Base-by-base conservation (phyloP, 345 rosid genomes). In the Salix purpurea region DNA sequence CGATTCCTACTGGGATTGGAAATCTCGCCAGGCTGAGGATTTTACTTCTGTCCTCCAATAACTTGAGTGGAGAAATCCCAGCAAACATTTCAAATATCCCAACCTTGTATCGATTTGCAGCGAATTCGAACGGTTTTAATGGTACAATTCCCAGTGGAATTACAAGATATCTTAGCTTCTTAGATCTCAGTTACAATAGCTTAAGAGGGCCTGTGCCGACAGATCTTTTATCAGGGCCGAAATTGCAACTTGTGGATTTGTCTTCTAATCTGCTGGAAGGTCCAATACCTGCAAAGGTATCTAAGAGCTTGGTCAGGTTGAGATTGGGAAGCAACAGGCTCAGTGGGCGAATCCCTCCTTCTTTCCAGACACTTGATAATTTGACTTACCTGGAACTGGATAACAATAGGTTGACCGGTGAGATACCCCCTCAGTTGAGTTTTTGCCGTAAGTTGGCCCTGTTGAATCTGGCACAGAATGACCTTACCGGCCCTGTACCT, bases 371-470 rank as follows among this genome's bases (percentile, higher is more conserved):
- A 40, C 85, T 76, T 23, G 12, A 28, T 52, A 75, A 30, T 0
- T 85, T 92, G 81, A 87, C 75, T 14, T 92, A 91, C 81, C 80
- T 94, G 84, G 94, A 92, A 81, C 75, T 89, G 84, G 97, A 90
- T 7, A 85, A 88, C 83, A 94, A 94, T 79, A 15, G 32, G 70
- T 85, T 94, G 78, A 74, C 79, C 6, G 85, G 90, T 65, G 24
- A 0, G 36, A 81, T 94, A 78, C 93, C 96, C 58, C 40, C 14
- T 7, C 79, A 78, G 75, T 70, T 90, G 54, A 84, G 88, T 70
- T 74, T 74, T 66, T 89, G 89, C 76, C 36, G 12, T 11, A 85
- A 66, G 36, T 78, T 94, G 86, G 85, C 85, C 7, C 88, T 86
- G 19, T 61, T 92, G 76, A 90, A 90, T 81, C 84, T 92, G 85